Conservation (phyloP, 148 eudicot genomes). For the Selenicereus undatus region DNA sequence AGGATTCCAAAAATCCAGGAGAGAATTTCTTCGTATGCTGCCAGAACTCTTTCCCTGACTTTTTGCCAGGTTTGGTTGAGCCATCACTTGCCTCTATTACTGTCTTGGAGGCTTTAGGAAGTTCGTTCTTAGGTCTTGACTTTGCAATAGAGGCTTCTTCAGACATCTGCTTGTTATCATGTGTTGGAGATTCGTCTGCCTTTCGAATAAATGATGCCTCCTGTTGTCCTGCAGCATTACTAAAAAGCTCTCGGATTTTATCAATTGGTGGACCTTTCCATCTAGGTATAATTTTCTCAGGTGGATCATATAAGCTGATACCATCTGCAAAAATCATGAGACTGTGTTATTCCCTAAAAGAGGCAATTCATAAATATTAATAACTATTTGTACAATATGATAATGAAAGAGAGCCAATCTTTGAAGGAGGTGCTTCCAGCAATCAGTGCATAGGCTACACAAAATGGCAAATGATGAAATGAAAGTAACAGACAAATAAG, state of each 20-base stretch:
- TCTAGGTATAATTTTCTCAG: constrained; percentile 77
- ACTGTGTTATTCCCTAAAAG: not conserved
- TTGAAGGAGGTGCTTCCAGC: not conserved
- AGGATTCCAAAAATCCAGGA: constrained; percentile 70
- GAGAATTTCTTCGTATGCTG: constrained; percentile 94
- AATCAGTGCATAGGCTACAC: not conserved
- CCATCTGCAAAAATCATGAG: constrained; percentile 52
- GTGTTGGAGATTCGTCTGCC: constrained; percentile 30
- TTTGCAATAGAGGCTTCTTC: constrained; percentile 27
- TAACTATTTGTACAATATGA: not conserved
- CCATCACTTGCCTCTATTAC: constrained; percentile 86
- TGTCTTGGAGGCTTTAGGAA: constrained; percentile 44
- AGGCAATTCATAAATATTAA: too few relatives aligned
- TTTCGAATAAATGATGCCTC: constrained; percentile 28
- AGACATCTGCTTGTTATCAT: constrained; percentile 18
- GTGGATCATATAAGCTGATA: constrained; percentile 85
- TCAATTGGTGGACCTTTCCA: constrained; percentile 92
- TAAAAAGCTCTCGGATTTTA: constrained; percentile 47
- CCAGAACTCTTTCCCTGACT: constrained; percentile 81
- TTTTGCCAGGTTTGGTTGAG: constrained; percentile 70
- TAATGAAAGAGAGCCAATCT: not conserved
- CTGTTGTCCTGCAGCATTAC: constrained; percentile 30
- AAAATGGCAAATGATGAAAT: not conserved
- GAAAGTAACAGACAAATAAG: not conserved
- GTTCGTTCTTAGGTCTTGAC: constrained; percentile 17